These are phyloP conservation scores for Botrytis byssoidea DNA, from an alignment of 2,329 filamentous ascomycete genomes.

Conservation along the genomic window DNA sequence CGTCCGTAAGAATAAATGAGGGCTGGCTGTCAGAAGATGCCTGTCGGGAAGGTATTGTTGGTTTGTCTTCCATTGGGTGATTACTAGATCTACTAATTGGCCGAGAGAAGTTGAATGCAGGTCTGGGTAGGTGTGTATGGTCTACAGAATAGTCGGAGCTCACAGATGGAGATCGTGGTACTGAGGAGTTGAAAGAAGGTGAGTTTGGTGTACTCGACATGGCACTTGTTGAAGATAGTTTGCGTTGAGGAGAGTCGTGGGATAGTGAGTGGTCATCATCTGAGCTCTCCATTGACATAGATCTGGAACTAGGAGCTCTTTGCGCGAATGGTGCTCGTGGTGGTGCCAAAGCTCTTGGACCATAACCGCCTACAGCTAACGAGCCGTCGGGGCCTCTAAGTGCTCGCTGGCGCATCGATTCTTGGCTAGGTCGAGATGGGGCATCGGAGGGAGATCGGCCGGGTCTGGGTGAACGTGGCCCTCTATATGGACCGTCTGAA, in stretches of 20 bases:
- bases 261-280: slow-evolving; percentile 66
- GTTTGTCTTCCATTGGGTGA: slow-evolving; percentile 43
- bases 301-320: slow-evolving; percentile 57
- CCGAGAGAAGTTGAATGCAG: slow-evolving; percentile 90
- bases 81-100: slow-evolving; percentile 74
- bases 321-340: slow-evolving; percentile 46
- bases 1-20: slow-evolving; percentile 60
- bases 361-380: slow-evolving; percentile 36
- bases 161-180: slow-evolving; percentile 75
- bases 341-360: slow-evolving; percentile 45
- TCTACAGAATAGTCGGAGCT: slow-evolving; percentile 75
- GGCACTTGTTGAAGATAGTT: slow-evolving; percentile 71
- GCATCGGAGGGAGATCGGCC: slow-evolving; percentile 28
- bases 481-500: slow-evolving; percentile 40
- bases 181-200: slow-evolving; percentile 55
- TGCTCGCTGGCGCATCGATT: slow-evolving; percentile 35
- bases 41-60: slow-evolving; percentile 57
- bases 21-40: slow-evolving; percentile 66
- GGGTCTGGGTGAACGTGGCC: slow-evolving; percentile 23
- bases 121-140: slow-evolving; percentile 59
- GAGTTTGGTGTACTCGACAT: slow-evolving; percentile 63
- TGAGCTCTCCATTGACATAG: slow-evolving; percentile 62
- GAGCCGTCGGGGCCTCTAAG: slow-evolving; percentile 31
- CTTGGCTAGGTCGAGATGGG: slow-evolving; percentile 31
- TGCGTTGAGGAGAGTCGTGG: slow-evolving; percentile 63